Evolutionary conservation across 1,139 yeast genomes (phyloP).

Genomic region (Dujonia santamariae): DNA sequence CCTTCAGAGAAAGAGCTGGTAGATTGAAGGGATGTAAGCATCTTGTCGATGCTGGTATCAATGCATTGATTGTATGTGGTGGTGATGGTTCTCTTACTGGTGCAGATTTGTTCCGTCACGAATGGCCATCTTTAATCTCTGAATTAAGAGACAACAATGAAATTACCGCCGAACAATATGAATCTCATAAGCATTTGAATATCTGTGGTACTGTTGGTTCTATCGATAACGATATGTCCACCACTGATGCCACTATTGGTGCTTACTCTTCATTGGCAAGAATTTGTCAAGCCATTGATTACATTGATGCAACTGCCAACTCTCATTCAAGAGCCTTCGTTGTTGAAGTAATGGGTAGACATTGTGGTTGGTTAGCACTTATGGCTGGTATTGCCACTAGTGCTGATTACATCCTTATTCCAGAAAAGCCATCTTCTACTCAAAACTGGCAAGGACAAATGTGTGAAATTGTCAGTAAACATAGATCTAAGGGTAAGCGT

Average conservation of each 20-base stretch:
- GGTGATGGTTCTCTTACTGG: constrained; percentile 87
- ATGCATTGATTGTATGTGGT: constrained; percentile 78
- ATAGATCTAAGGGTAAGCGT: constrained; percentile 69
- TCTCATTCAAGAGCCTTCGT: constrained; percentile 83
- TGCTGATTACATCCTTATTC: constrained; percentile 78
- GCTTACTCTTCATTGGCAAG: constrained; percentile 76
- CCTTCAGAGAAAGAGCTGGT: constrained; percentile 66
- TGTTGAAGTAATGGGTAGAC: constrained; percentile 88
- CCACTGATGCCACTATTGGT: constrained; percentile 81
- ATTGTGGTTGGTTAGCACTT: constrained; percentile 83
- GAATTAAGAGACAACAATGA: constrained; percentile 53
- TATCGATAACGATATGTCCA: constrained; percentile 81
- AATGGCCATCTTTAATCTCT: constrained; percentile 71
- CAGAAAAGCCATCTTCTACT: constrained; percentile 68
- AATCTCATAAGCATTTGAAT: constrained; percentile 55
- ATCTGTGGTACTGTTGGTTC: constrained; percentile 81
- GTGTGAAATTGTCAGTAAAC: constrained; percentile 62
- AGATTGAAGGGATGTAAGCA: constrained; percentile 65
- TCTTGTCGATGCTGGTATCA: constrained; percentile 69
- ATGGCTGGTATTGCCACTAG: constrained; percentile 83
- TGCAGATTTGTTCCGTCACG: constrained; percentile 73
- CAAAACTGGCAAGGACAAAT: constrained; percentile 66
- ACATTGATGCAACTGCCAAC: constrained; percentile 80
- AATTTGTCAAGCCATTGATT: constrained; percentile 75
- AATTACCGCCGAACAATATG: constrained; percentile 50